Conservation (phyloP, 139 green algal genomes). For the Ulvella scutata region DNA sequence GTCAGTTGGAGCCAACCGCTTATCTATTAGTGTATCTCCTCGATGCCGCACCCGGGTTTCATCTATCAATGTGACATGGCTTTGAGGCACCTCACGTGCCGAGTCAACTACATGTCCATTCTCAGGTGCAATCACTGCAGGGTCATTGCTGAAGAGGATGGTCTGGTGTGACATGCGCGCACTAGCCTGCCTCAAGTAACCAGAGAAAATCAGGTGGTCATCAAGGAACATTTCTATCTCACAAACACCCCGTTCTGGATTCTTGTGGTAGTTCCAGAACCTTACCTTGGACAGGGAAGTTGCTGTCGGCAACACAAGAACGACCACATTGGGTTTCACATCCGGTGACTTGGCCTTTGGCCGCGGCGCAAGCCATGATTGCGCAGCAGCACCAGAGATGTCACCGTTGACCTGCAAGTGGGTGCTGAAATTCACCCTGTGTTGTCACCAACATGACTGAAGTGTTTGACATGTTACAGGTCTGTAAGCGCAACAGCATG, state of each 20-base stretch:
- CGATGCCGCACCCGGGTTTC: not conserved
- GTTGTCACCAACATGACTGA: conserved; percentile 3
- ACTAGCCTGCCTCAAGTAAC: not conserved
- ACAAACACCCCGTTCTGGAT: conserved; percentile 13
- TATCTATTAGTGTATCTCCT: not conserved
- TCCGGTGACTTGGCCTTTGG: not conserved
- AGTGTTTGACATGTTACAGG: too few species aligned
- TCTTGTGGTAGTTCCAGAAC: conserved; percentile 26
- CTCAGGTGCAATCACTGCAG: not conserved
- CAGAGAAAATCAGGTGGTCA: conserved; percentile 15
- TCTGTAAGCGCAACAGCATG: not conserved
- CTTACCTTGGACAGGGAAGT: conserved; percentile 12
- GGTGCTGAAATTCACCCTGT: not conserved
- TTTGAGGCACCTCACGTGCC: not conserved
- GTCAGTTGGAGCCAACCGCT: not conserved
- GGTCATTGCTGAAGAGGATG: not conserved
- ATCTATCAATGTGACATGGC: not conserved
- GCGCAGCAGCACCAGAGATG: conserved; percentile 1
- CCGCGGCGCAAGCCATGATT: conserved; percentile 21
- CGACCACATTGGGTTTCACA: not conserved
- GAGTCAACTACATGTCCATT: not conserved
- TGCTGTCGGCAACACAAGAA: not conserved
- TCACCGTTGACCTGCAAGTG: not conserved
- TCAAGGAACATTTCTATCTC: conserved; percentile 20
- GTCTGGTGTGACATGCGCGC: not conserved